Percentiles rank a stretch among this genome's conserved stretches.
Evolutionary conservation across 495 filamentous ascomycete species (phyloP).

Genomic region (Penicillium pancosmium): DNA sequence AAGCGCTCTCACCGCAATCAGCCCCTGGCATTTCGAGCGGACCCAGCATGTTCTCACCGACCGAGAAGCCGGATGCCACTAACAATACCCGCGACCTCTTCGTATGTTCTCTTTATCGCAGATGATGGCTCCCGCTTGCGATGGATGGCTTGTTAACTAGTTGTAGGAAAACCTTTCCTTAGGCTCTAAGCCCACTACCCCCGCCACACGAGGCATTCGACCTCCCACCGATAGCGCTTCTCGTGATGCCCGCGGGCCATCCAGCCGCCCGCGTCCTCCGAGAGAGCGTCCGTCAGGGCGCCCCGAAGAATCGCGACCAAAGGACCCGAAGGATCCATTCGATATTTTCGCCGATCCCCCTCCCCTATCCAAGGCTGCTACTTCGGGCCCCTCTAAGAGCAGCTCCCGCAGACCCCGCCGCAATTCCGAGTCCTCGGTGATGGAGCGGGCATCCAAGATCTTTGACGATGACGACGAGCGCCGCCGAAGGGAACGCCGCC

Average conservation of each 20-base stretch:
- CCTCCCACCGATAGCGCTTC: constrained; percentile 40
- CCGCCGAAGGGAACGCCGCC: constrained; percentile 69
- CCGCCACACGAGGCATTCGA: constrained; percentile 43
- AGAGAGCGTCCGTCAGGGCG: constrained; percentile 33
- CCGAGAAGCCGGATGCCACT: constrained; percentile 54
- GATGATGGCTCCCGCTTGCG: not conserved
- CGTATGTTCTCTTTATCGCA: constrained; percentile 62
- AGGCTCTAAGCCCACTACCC: constrained; percentile 29
- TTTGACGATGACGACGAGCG: constrained; percentile 75
- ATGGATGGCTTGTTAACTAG: constrained; percentile 8
- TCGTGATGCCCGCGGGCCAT: constrained; percentile 26
- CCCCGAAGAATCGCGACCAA: constrained; percentile 28
- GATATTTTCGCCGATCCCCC: constrained; percentile 65
- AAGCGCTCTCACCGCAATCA: constrained; percentile 53
- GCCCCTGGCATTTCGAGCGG: constrained; percentile 40
- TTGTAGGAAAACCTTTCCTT: constrained; percentile 46
- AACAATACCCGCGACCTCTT: constrained; percentile 82
- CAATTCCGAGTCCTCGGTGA: constrained; percentile 92
- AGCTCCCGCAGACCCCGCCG: constrained; percentile 66
- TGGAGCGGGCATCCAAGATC: constrained; percentile 62
- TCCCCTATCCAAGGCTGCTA: constrained; percentile 36
- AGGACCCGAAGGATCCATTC: constrained; percentile 47
- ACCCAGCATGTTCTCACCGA: constrained; percentile 60
- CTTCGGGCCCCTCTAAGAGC: constrained; percentile 25
- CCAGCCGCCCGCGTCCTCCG: constrained; percentile 32